Conservation (phyloP, 208 protist species). For the Leishmania tropica region DNA sequence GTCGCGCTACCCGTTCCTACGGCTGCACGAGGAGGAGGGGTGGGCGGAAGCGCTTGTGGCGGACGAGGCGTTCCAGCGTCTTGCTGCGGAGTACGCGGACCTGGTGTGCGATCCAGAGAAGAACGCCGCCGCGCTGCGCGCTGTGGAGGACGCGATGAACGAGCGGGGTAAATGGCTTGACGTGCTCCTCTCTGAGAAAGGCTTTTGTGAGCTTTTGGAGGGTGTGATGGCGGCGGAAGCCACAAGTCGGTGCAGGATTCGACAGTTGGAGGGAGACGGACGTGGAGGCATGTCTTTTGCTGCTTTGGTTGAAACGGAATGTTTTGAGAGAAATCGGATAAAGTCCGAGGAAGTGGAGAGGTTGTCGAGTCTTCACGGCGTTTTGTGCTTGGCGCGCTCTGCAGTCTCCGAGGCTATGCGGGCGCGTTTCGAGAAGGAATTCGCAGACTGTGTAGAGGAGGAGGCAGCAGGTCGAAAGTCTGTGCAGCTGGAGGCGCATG, state of each 20-base stretch:
- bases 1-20: conserved; percentile 38
- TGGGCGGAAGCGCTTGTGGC: conserved; percentile 18
- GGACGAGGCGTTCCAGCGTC: background rate
- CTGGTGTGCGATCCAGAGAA: conserved; percentile 1
- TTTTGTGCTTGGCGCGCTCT: background rate
- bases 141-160: background rate
- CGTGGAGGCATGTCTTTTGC: no score
- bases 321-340: background rate
- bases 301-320: background rate
- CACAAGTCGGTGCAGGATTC: no score
- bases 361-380: background rate
- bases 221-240: no score
- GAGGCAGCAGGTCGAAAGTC: background rate
- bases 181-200: background rate
- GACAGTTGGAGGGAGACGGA: no score
- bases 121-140: background rate
- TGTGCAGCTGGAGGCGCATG: background rate
- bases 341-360: background rate
- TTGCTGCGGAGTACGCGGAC: conserved; percentile 14
- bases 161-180: background rate
- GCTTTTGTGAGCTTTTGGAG: background rate
- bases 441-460: background rate
- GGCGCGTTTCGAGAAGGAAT: no score
- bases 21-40: conserved; percentile 25
- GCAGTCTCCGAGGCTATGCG: background rate